These are phyloP conservation scores for Cutaneotrichosporon mucoides DNA, from an alignment of 1,284 basidiomycete genomes.

Conservation along the genomic window DNA sequence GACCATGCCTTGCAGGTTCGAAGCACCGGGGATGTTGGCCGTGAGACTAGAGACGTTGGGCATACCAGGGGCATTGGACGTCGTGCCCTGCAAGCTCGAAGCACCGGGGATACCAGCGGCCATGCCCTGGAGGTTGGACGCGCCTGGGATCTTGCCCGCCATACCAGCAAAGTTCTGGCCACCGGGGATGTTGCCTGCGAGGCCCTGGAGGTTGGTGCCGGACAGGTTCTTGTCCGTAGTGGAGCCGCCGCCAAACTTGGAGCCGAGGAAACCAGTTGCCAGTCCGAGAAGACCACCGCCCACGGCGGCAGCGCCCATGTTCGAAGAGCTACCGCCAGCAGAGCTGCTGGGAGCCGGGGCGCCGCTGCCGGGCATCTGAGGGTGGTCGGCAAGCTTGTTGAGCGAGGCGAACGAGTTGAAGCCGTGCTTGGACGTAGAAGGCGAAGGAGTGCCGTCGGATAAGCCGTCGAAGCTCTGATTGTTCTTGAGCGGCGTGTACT, in stretches of 20 bases:
- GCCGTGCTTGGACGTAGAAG: not conserved
- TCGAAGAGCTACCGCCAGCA: not conserved
- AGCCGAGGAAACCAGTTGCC: not conserved
- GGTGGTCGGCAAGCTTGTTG: slow-evolving; percentile 2
- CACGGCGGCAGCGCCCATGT: not conserved
- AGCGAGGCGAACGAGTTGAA: slow-evolving; percentile 7
- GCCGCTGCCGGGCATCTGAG: not conserved
- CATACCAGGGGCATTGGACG: not conserved
- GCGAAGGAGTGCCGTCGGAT: not conserved
- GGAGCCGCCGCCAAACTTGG: not conserved
- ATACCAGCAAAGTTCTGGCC: slow-evolving; percentile 3
- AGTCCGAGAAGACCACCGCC: slow-evolving; percentile 3
- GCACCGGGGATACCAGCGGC: slow-evolving; percentile 1
- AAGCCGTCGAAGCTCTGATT: slow-evolving; percentile 8
- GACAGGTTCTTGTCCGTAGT: slow-evolving; percentile 2
- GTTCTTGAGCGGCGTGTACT: slow-evolving; percentile 8
- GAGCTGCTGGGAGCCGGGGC: not conserved
- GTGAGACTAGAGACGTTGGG: not conserved
- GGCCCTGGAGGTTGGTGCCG: not conserved
- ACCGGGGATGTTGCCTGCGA: slow-evolving; percentile 2
- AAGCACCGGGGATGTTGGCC: not conserved
- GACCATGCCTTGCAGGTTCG: slow-evolving; percentile 1
- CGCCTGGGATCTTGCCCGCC: not conserved
- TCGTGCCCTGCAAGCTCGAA: not conserved
- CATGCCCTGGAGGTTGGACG: slow-evolving; percentile 5